Percentiles rank a stretch among this genome's conserved stretches.
These are phyloP conservation scores for Lolium perenne DNA, from an alignment of 176 grass and related monocot genomes.

Conservation along the genomic window DNA sequence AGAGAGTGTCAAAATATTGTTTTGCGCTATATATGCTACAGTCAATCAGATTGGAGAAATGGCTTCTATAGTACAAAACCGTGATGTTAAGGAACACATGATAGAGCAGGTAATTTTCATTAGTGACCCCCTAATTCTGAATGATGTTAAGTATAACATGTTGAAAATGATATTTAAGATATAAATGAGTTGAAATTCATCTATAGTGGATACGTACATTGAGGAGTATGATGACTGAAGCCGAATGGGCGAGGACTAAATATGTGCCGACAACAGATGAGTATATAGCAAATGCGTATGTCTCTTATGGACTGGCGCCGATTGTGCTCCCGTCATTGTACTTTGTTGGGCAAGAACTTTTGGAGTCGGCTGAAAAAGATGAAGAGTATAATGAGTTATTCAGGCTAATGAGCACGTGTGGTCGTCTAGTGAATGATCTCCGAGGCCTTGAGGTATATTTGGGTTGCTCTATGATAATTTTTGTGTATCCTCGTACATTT, in stretches of 20 bases:
- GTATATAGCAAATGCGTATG: conserved; percentile 60
- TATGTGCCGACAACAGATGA: conserved; percentile 51
- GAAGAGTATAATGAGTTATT: background rate
- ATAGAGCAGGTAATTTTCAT: conserved; percentile 56
- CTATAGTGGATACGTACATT: conserved; percentile 63
- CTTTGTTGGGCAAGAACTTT: background rate
- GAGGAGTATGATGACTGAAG: conserved; percentile 71
- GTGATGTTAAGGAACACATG: conserved; percentile 45
- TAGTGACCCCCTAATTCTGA: background rate
- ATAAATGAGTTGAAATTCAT: background rate
- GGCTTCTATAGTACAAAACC: background rate
- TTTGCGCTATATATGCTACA: conserved; percentile 1
- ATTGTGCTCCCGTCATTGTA: background rate
- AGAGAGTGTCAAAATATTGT: background rate
- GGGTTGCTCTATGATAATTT: background rate
- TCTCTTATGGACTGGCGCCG: background rate
- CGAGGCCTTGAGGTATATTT: background rate
- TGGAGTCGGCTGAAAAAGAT: background rate
- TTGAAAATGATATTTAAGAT: background rate
- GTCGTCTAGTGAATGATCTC: background rate
- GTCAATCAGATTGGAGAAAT: background rate
- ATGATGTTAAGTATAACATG: background rate
- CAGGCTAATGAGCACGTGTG: background rate
- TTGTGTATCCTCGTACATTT: too few species aligned
- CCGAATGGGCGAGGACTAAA: conserved; percentile 46